Base-by-base conservation (phyloP, 805 yeast genomes). In the Ogataea haglerorum region DNA sequence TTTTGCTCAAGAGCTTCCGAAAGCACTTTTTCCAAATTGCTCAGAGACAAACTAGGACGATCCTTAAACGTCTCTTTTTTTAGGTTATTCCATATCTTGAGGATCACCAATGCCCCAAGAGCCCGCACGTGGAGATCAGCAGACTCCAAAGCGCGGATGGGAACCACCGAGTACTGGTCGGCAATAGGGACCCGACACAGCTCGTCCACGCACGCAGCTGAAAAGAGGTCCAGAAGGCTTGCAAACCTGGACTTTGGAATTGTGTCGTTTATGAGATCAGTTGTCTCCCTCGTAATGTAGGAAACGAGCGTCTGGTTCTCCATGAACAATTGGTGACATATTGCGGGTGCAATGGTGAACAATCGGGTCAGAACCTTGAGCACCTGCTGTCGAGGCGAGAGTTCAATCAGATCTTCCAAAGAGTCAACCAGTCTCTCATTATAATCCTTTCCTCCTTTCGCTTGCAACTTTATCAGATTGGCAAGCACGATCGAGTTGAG, bases 61-160 rank as follows among this genome's bases (percentile, higher is more conserved):
- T 58, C 63, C 24, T 52, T 43, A 5, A 60, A 21, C 7, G 43
- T 18, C 24, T 57, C 61, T 17, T 67, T 56, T 30, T 70, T 65
- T 0, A 74, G 58, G 40, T 72, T 67, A 36, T 72, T 70, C 85
- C 85, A 80, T 2, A 78, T 58, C 54, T 81, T 81, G 6, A 77
- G 60, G n/a, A 78, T 51, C 3, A 73, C 72, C 27, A 78, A 52
- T 0, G 73, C 65, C 0, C 80, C 61, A 10, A 68, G 52, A 13
- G 43, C 41, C 17, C 49, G 36, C n/a, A 42, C 22, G 12, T 40
- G 35, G 3, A 7, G 67, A 59, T 18, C 30, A 4, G 30, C 29
- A 14, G 13, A 18, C 10, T 46, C 47, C 9, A 70, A 42, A 0
- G 73, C 70, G 28, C 58, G 54, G 15, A 71, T 57, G 16, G 79